A percentile compares a stretch with the other conserved stretches of the same genome.
These are phyloP conservation scores for Tillandsia fasciculata DNA, from an alignment of 176 grass and related monocot species.

Conservation along the genomic window DNA sequence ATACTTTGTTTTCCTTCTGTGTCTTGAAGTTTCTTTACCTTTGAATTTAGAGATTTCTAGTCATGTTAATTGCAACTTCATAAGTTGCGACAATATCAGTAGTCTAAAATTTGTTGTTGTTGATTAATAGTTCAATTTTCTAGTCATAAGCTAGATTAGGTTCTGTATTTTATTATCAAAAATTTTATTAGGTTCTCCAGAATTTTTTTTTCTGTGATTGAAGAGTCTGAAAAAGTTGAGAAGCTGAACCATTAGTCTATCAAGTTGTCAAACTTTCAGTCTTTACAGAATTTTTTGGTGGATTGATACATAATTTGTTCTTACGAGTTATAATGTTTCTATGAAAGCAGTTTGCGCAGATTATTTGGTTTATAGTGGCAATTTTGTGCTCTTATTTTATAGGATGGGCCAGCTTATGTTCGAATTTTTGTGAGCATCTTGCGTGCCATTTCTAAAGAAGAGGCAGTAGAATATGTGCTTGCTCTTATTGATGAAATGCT, in stretches of 20 bases:
- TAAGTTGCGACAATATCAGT: too few relatives aligned
- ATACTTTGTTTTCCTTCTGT: background rate
- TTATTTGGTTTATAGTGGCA: background rate
- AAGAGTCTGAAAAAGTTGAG: too few relatives aligned
- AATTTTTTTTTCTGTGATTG: too few relatives aligned
- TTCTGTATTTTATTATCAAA: too few relatives aligned
- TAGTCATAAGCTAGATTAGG: too few relatives aligned
- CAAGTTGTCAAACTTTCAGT: background rate
- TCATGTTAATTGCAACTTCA: too few relatives aligned
- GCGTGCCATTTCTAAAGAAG: conserved; percentile 52
- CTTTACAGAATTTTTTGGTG: background rate
- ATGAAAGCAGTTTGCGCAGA: background rate
- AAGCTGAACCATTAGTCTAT: too few relatives aligned
- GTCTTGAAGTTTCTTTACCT: background rate
- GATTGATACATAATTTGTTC: background rate
- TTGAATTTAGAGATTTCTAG: too few relatives aligned
- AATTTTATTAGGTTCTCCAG: too few relatives aligned
- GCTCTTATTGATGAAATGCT: conserved; percentile 90
- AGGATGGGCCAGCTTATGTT: conserved; percentile 80
- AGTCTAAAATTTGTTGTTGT: too few relatives aligned
- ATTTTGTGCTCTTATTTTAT: conserved; percentile 13
- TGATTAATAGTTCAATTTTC: too few relatives aligned
- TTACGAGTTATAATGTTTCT: background rate
- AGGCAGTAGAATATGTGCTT: too few relatives aligned
- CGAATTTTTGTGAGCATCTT: conserved; percentile 76